Percentiles rank a stretch among this genome's conserved stretches.
phyloP scores from a whole-genome alignment of 495 filamentous ascomycete species.

The Penicillium subrubescens region DNA sequence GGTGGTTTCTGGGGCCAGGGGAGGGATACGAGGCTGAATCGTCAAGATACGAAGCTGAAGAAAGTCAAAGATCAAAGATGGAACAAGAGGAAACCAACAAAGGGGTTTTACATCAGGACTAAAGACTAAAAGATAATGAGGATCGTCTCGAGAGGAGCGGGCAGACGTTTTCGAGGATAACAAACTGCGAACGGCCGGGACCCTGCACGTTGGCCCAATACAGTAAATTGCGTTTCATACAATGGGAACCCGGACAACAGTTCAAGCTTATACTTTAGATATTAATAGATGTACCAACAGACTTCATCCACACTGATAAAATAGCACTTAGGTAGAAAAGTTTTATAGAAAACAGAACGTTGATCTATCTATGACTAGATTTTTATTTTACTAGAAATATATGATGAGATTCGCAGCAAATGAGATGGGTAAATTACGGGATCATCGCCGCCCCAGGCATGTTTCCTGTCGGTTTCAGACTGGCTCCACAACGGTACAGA shows the following conservation, averaged over 20 bases:
- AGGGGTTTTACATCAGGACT: not conserved
- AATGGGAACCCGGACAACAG: not conserved
- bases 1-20: constrained; percentile 8
- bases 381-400: not conserved
- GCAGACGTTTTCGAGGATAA: constrained; percentile 1
- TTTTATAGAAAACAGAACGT: not conserved
- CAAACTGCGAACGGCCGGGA: not conserved
- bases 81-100: not conserved
- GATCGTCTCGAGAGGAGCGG: not conserved
- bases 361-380: not conserved
- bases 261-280: not conserved
- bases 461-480: not conserved
- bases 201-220: not conserved
- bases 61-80: not conserved
- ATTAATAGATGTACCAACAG: not conserved
- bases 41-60: not conserved
- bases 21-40: constrained; percentile 12
- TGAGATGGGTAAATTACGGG: not conserved
- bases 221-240: not conserved
- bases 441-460: constrained; percentile 2
- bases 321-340: not conserved
- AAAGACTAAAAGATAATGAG: not conserved
- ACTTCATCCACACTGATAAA: not conserved
- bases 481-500: not conserved
- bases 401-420: not conserved